Percentiles rank a stretch among this genome's conserved stretches.
Conservation (phyloP, 495 filamentous ascomycete species). For the Penicillium arizonense region DNA sequence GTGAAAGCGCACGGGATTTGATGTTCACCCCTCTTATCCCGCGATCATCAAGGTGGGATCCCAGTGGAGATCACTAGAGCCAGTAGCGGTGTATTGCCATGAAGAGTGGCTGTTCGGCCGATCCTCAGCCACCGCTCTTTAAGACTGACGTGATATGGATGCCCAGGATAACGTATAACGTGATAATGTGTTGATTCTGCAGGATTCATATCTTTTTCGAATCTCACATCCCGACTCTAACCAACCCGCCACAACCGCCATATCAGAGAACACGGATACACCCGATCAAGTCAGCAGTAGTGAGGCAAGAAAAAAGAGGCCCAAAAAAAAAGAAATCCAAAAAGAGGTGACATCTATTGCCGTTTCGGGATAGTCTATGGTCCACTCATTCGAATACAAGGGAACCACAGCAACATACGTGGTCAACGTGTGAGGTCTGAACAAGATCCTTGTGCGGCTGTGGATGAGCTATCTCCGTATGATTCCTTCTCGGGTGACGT, state of each 20-base stretch:
- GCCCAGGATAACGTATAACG: too few species aligned
- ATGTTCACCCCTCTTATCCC: slow-evolving; percentile 7
- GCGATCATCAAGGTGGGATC: slow-evolving; percentile 13
- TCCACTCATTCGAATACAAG: background rate
- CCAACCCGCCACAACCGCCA: slow-evolving; percentile 28
- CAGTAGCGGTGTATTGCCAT: background rate
- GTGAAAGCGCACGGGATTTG: background rate
- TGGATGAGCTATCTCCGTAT: background rate
- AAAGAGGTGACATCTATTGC: background rate
- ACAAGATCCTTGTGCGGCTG: slow-evolving; percentile 6
- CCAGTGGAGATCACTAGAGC: slow-evolving; percentile 2
- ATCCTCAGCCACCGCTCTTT: too few species aligned
- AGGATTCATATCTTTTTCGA: background rate
- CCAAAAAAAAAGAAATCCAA: background rate
- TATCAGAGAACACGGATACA: slow-evolving; percentile 14
- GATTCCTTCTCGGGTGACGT: slow-evolving; percentile 4
- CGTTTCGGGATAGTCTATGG: background rate
- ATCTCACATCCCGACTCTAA: background rate
- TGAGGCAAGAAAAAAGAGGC: background rate
- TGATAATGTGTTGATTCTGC: background rate
- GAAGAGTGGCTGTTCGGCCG: too few species aligned
- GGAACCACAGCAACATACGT: background rate
- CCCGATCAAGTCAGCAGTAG: background rate
- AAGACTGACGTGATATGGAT: too few species aligned
- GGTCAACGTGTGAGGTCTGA: slow-evolving; percentile 3